Percentiles rank a stretch among this genome's conserved stretches.
Evolutionary conservation across 371 early-diverging fungal species (phyloP).

Genomic region (Neoconidiobolus thromboides): DNA sequence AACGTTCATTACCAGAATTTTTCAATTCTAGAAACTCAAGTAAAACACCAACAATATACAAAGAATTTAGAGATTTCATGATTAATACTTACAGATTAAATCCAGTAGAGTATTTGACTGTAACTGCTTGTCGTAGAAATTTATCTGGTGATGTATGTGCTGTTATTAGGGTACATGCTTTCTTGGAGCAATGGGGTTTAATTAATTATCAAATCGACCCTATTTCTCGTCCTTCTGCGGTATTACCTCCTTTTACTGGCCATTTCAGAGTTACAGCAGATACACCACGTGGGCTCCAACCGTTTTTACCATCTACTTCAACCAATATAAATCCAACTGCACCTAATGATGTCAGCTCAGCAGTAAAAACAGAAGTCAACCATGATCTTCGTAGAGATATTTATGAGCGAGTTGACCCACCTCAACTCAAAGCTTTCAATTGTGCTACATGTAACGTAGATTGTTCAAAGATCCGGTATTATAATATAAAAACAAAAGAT

Average conservation of each 20-base stretch:
- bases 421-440: slow-evolving; percentile 1
- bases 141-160: slow-evolving; percentile 94
- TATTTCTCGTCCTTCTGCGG: slow-evolving; percentile 75
- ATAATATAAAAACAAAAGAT: slow-evolving; percentile 55
- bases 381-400: slow-evolving; percentile 25
- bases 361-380: neutral
- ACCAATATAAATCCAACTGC: neutral
- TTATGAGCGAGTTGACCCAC: slow-evolving; percentile 18
- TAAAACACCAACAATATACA: slow-evolving; percentile 81
- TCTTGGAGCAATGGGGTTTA: slow-evolving; percentile 98
- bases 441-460: slow-evolving; percentile 85
- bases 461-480: slow-evolving; percentile 60
- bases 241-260: slow-evolving; percentile 88
- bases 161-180: slow-evolving; percentile 92
- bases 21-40: slow-evolving; percentile 76
- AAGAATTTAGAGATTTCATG: slow-evolving; percentile 96
- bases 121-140: slow-evolving; percentile 89
- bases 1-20: slow-evolving; percentile 84
- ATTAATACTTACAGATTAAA: slow-evolving; percentile 88
- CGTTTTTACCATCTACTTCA: slow-evolving; percentile 40
- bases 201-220: slow-evolving; percentile 93
- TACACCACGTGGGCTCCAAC: slow-evolving; percentile 80
- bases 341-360: neutral
- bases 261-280: slow-evolving; percentile 91
- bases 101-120: slow-evolving; percentile 86